These are phyloP conservation scores for Diplogelasinospora grovesii DNA, from an alignment of 495 filamentous ascomycete genomes.

Conservation along the genomic window DNA sequence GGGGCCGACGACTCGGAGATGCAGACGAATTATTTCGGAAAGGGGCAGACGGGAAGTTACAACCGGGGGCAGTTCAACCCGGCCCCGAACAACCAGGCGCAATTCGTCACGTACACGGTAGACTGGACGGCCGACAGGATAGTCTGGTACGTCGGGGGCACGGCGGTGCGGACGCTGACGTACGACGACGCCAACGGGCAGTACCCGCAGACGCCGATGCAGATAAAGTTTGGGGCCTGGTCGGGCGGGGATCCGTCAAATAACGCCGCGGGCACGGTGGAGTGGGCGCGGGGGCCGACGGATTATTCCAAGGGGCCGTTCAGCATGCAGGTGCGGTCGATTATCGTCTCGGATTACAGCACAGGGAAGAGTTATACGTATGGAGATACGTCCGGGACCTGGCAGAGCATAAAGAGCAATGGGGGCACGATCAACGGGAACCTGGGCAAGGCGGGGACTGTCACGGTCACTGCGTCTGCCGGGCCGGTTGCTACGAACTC, in stretches of 20 bases:
- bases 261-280: conserved; percentile 71
- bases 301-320: conserved; percentile 76
- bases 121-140: conserved; percentile 75
- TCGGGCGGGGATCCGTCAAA: conserved; percentile 68
- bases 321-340: conserved; percentile 72
- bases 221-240: conserved; percentile 82
- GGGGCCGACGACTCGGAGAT: conserved; percentile 57
- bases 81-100: conserved; percentile 50
- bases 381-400: conserved; percentile 65
- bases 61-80: conserved; percentile 70
- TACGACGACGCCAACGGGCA: conserved; percentile 52
- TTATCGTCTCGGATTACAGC: conserved; percentile 82
- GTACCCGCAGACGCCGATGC: conserved; percentile 90
- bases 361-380: conserved; percentile 80
- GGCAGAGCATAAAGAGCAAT: conserved; percentile 52
- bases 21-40: conserved; percentile 91
- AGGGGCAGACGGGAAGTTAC: conserved; percentile 69
- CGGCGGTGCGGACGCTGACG: conserved; percentile 59
- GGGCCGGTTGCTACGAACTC: conserved; percentile 29
- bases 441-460: conserved; percentile 34
- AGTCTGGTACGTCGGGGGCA: conserved; percentile 75
- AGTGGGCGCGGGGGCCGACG: conserved; percentile 80
- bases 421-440: conserved; percentile 57
- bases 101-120: conserved; percentile 84
- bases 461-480: conserved; percentile 43